Percentiles rank a stretch among this genome's conserved stretches.
phyloP scores from a whole-genome alignment of 129 eudicot genomes.

The Flaveria linearis region DNA sequence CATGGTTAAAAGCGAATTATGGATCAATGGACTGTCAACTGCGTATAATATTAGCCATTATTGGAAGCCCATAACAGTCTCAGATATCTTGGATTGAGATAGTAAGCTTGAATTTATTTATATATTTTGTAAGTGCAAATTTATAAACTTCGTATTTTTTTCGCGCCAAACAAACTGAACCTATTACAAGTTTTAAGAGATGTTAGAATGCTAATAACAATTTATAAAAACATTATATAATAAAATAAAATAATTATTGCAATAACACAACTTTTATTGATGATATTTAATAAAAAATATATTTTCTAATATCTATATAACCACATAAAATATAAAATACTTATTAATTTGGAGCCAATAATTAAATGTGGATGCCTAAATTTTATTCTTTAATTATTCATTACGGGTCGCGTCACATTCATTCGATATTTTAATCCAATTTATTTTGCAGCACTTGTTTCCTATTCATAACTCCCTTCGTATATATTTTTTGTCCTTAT shows the following conservation, averaged over 20 bases:
- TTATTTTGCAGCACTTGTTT: conserved; percentile 6
- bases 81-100: not conserved
- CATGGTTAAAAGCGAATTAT: not conserved
- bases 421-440: not conserved
- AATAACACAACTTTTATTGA: not conserved
- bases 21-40: not conserved
- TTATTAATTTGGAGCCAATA: conserved; percentile 6
- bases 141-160: no score
- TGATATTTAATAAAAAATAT: not conserved
- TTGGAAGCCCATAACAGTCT: not conserved
- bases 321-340: not conserved
- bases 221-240: not conserved
- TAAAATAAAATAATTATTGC: not conserved
- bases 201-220: not conserved
- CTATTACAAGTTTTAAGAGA: not conserved
- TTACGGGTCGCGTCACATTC: conserved; percentile 9
- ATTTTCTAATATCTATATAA: not conserved
- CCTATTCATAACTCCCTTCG: not conserved
- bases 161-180: not conserved
- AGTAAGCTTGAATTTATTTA: not conserved
- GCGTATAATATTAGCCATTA: not conserved
- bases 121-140: not conserved
- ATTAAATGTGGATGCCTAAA: conserved; percentile 1
- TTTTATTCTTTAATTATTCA: not conserved
- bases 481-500: conserved; percentile 7